Conservation (phyloP, 2,329 filamentous ascomycete genomes). For the Rhynchosporium secalis region DNA sequence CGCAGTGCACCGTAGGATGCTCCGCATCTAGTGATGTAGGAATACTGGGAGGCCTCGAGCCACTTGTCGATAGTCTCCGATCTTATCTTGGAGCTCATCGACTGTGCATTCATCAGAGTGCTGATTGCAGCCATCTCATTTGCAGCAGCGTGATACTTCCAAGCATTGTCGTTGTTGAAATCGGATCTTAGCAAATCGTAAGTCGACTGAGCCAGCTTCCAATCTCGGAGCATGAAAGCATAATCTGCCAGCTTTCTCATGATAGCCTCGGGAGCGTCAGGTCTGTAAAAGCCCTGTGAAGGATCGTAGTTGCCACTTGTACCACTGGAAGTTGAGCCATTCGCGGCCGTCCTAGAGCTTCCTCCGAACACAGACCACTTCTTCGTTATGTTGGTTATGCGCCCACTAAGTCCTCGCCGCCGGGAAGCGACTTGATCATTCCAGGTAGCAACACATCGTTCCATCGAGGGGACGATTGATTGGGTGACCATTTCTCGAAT, state of each 20-base stretch:
- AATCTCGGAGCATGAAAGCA: constrained; percentile 95
- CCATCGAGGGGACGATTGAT: constrained; percentile 94
- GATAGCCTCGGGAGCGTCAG: constrained; percentile 82
- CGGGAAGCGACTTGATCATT: constrained; percentile 96
- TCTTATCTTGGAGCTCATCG: constrained; percentile 71
- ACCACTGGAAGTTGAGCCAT: constrained; percentile 46
- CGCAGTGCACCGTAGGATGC: constrained; percentile 79
- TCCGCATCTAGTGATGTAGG: constrained; percentile 82
- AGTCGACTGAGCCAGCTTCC: constrained; percentile 86
- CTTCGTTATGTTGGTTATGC: constrained; percentile 93
- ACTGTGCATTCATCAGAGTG: constrained; percentile 73
- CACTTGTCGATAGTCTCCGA: constrained; percentile 81
- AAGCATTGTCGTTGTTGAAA: constrained; percentile 93
- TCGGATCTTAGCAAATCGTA: constrained; percentile 89
- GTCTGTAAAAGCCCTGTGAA: constrained; percentile 75
- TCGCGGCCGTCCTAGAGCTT: constrained; percentile 40
- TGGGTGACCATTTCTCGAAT: constrained; percentile 94
- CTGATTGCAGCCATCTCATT: constrained; percentile 94
- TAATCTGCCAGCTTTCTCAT: constrained; percentile 95
- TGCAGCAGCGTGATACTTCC: constrained; percentile 89
- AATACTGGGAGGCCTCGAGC: constrained; percentile 89
- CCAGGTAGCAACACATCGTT: constrained; percentile 86
- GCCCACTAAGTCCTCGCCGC: constrained; percentile 81
- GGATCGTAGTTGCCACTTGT: constrained; percentile 73
- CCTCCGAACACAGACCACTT: constrained; percentile 83